A percentile compares a stretch with the other conserved stretches of the same genome.
phyloP scores from a whole-genome alignment of 1,139 yeast genomes.

The Pichia sp. region DNA sequence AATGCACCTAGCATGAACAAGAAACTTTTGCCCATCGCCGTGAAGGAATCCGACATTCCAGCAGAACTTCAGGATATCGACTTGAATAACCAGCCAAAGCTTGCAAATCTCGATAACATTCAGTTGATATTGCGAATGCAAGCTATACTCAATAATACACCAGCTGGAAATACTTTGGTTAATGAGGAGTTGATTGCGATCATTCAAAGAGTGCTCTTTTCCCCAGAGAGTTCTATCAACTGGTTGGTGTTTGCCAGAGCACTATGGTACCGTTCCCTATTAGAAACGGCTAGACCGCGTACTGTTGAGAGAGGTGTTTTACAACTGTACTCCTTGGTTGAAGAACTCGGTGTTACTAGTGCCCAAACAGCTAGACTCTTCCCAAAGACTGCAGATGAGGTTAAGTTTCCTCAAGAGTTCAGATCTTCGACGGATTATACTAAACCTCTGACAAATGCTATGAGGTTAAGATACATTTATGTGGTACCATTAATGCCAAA shows the following conservation, averaged over 20 bases:
- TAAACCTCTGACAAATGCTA: constrained; percentile 32
- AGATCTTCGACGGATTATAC: constrained; percentile 13
- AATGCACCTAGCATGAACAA: constrained; percentile 9
- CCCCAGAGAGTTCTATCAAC: constrained; percentile 43
- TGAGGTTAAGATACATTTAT: constrained; percentile 64
- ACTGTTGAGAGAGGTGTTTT: constrained; percentile 91
- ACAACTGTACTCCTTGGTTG: constrained; percentile 89
- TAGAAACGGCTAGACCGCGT: constrained; percentile 74
- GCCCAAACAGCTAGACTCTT: constrained; percentile 50
- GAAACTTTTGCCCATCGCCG: constrained; percentile 51
- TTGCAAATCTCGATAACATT: constrained; percentile 63
- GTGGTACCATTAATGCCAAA: constrained; percentile 73
- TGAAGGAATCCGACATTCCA: constrained; percentile 60
- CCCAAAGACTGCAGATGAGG: constrained; percentile 41
- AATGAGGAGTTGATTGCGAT: constrained; percentile 79
- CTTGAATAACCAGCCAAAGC: constrained; percentile 75
- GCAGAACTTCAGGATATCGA: constrained; percentile 48
- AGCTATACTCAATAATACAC: constrained; percentile 62
- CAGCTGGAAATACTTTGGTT: constrained; percentile 60
- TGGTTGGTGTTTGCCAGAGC: constrained; percentile 83
- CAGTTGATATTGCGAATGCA: constrained; percentile 66
- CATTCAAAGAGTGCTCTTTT: constrained; percentile 60
- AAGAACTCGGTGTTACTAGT: constrained; percentile 68
- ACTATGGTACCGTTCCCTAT: constrained; percentile 80
- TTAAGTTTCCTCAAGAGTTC: constrained; percentile 22